A percentile compares a stretch with the other conserved stretches of the same genome.
phyloP scores from a whole-genome alignment of 768 basidiomycete genomes.

The Tricholoma sp. region DNA sequence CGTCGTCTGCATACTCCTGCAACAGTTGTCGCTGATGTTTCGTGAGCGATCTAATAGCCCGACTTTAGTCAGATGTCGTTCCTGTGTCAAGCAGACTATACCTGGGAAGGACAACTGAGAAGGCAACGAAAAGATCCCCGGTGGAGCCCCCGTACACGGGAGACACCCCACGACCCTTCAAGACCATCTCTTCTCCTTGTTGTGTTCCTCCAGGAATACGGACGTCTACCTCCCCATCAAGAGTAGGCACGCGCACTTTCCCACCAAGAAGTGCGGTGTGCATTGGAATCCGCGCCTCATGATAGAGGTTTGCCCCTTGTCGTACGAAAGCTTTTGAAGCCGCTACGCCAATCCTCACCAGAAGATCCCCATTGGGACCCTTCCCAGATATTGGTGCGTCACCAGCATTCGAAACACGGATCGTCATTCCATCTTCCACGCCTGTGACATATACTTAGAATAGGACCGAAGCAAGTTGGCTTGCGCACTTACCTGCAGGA shows the following conservation, averaged over 20 bases:
- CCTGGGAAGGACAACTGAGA: slow-evolving; percentile 88
- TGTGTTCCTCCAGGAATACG: slow-evolving; percentile 91
- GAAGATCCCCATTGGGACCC: slow-evolving; percentile 78
- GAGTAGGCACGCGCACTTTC: slow-evolving; percentile 84
- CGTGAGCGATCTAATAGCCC: slow-evolving; percentile 62
- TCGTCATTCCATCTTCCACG: slow-evolving; percentile 91
- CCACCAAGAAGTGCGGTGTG: slow-evolving; percentile 93
- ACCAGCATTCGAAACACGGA: slow-evolving; percentile 75
- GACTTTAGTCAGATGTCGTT: slow-evolving; percentile 4
- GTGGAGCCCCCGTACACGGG: slow-evolving; percentile 53
- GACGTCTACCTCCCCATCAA: slow-evolving; percentile 95
- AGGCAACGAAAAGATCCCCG: slow-evolving; percentile 87
- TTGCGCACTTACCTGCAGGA: slow-evolving; percentile 63
- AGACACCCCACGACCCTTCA: slow-evolving; percentile 80
- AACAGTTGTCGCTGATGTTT: slow-evolving; percentile 81
- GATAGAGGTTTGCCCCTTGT: slow-evolving; percentile 89
- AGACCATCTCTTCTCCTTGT: slow-evolving; percentile 94
- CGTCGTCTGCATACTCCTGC: slow-evolving; percentile 87
- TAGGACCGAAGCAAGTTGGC: slow-evolving; percentile 1
- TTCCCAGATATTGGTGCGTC: slow-evolving; percentile 79
- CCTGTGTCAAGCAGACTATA: slow-evolving; percentile 29
- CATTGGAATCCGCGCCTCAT: slow-evolving; percentile 85
- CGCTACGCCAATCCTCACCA: slow-evolving; percentile 80
- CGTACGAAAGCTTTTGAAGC: slow-evolving; percentile 82
- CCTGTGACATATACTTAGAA: slow-evolving; percentile 39